Evolutionary conservation across 805 yeast genomes (phyloP).

Genomic region (Candida dajiaensis): DNA sequence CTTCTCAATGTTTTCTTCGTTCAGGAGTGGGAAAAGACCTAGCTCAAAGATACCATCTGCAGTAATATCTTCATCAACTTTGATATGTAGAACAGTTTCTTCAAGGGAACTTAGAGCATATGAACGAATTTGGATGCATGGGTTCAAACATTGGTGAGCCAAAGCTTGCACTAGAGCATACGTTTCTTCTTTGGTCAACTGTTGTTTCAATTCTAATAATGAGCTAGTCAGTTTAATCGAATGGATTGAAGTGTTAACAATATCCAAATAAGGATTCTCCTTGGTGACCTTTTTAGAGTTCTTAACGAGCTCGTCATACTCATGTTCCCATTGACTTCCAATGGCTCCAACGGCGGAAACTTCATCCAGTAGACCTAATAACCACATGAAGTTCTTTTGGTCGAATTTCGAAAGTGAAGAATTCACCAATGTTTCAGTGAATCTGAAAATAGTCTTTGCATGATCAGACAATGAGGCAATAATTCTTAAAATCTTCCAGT

Average conservation of each 20-base stretch:
- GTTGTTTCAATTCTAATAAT: conserved; percentile 34
- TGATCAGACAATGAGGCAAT: conserved; percentile 40
- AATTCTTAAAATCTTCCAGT: conserved; percentile 49
- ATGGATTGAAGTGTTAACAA: conserved; percentile 52
- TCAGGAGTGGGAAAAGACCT: conserved; percentile 69
- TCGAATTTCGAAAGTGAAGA: conserved; percentile 23
- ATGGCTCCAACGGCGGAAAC: conserved; percentile 76
- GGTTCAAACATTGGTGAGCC: conserved; percentile 85
- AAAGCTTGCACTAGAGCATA: conserved; percentile 71
- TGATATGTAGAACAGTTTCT: conserved; percentile 30
- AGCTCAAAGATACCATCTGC: conserved; percentile 59
- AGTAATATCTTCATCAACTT: conserved; percentile 33
- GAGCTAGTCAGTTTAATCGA: conserved; percentile 58
- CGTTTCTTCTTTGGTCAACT: conserved; percentile 28
- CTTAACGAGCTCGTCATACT: conserved; percentile 38
- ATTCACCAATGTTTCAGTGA: conserved; percentile 37
- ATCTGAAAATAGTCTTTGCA: conserved; percentile 39
- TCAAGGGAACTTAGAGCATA: conserved; percentile 62
- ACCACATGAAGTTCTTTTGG: conserved; percentile 51
- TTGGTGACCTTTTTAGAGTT: conserved; percentile 39
- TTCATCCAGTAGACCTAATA: conserved; percentile 71
- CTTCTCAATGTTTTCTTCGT: conserved; percentile 49
- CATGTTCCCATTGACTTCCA: conserved; percentile 73
- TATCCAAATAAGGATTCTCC: conserved; percentile 45
- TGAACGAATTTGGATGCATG: conserved; percentile 69